Percentiles rank a stretch among this genome's conserved stretches.
Evolutionary conservation across 129 eudicot species (phyloP).

Genomic region (Daucus carota): DH1_v3.0 NC_030384.2:43388001-43388500

Average conservation of each 20-base stretch:
- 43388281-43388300: not conserved
- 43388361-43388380: not conserved
- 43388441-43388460: not conserved
- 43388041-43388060: constrained; percentile 36
- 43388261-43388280: not conserved
- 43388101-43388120: not conserved
- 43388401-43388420: not conserved
- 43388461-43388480: not conserved
- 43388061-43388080: not conserved
- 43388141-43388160: not conserved
- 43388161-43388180: not conserved
- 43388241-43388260: not conserved
- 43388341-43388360: not conserved
- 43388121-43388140: not conserved
- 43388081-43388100: not conserved
- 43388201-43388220: not conserved
- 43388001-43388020: constrained; percentile 35
- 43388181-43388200: not conserved
- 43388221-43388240: not conserved
- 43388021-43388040: constrained; percentile 29
- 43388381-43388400: not conserved
- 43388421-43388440: not conserved
- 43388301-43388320: not conserved
- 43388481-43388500: not conserved
- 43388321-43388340: not conserved